phyloP scores from a whole-genome alignment of 2,329 filamentous ascomycete species.

The Calonectria crousiana region DNA sequence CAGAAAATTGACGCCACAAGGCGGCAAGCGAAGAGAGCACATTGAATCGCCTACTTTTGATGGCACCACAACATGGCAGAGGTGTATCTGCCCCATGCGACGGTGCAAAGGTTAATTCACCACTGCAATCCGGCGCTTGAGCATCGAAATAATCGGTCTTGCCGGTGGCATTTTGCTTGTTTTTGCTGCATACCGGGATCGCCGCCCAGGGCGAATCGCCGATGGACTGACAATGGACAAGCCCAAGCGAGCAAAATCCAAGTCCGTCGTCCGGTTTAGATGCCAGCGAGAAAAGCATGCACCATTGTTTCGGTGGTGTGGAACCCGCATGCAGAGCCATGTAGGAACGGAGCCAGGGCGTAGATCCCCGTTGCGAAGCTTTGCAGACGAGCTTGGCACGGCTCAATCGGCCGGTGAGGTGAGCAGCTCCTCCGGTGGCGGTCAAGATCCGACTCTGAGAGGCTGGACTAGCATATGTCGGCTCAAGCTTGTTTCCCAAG shows the following conservation, averaged over 20 bases:
- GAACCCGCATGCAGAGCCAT: slow-evolving; percentile 27
- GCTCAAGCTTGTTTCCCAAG: not conserved
- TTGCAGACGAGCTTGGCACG: slow-evolving; percentile 39
- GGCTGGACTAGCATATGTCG: slow-evolving; percentile 22
- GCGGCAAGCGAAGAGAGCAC: slow-evolving; percentile 27
- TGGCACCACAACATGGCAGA: slow-evolving; percentile 18
- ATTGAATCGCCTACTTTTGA: slow-evolving; percentile 32
- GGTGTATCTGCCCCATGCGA: slow-evolving; percentile 26
- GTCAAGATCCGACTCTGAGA: slow-evolving; percentile 27
- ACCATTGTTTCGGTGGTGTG: slow-evolving; percentile 38
- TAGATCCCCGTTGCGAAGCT: slow-evolving; percentile 37
- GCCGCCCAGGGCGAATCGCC: slow-evolving; percentile 31
- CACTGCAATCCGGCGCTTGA: slow-evolving; percentile 20
- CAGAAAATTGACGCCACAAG: slow-evolving; percentile 28
- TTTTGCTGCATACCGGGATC: slow-evolving; percentile 38
- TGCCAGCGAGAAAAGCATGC: slow-evolving; percentile 11
- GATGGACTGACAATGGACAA: slow-evolving; percentile 38
- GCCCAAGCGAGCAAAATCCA: slow-evolving; percentile 28
- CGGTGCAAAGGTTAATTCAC: not conserved
- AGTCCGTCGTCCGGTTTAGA: slow-evolving; percentile 6
- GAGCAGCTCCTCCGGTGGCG: slow-evolving; percentile 25
- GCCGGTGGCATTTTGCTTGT: slow-evolving; percentile 34
- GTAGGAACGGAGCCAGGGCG: slow-evolving; percentile 29
- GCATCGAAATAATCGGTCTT: slow-evolving; percentile 29
- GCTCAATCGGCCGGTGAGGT: slow-evolving; percentile 39